Base-by-base conservation (phyloP, 768 basidiomycete species). In the Lactarius sanguifluus region DNA sequence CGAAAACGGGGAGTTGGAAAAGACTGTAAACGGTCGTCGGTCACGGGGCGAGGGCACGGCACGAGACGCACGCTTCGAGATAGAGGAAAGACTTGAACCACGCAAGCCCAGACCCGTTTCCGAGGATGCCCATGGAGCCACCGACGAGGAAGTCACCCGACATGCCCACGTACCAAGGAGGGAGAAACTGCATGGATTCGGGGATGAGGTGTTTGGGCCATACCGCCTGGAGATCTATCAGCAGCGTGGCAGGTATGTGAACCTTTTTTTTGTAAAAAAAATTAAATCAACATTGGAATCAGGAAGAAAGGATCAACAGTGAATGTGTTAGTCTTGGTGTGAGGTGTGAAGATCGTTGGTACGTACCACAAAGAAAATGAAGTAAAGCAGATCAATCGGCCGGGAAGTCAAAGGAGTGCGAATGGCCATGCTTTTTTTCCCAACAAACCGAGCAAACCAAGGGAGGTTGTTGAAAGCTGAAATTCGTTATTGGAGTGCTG, bases 1-100 rank as follows among this genome's bases (percentile, higher is more conserved):
- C 70, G 73, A 94, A 94, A 0, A 88, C 82, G 0, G 94, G 94
- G 0, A 93, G 76, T 73, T 94, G 92, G 74, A 90, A 89, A 56
- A 85, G 67, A 16, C 88, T 88, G 34, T 25, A 9, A 45, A 15
- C 13, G 50, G 23, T 34, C 6, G 47, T 45, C 16, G 23, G 23
- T 30, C 45, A 47, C 28, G 18, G 16, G 1, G 34, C 34, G 16
- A 30, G 18, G 3, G 20, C 34, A 34, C 9, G 16, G 43, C 54
- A 23, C 1, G n/a, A 41, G 3, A 69, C 87, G 64, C 71, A 90
- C 89, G 75, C 76, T 76, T 91, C 89, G 6, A 89, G 74, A n/a
- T 75, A 73, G 16, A 89, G 62, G 73, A 91, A 92, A 1, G 81
- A 81, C 72, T 81, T 85, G 75, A 89, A 86, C 88, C 89, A 90